Evolutionary conservation across 441 rosid species (phyloP).

Genomic region (Populus hybrid): DNA sequence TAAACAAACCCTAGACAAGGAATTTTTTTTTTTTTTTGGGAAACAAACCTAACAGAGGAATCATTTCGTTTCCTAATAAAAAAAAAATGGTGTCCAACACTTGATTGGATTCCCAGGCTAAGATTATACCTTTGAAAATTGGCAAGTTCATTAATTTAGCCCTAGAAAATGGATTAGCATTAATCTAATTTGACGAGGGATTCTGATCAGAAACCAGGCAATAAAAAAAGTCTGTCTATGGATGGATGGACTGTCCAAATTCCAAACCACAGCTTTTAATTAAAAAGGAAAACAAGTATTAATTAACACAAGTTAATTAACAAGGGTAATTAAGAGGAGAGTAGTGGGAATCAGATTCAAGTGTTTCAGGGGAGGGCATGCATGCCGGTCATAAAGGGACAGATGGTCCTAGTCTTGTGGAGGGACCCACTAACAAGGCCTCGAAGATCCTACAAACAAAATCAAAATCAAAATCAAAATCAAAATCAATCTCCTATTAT

Average conservation of each 20-base stretch:
- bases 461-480: too few species aligned
- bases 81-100: neutral
- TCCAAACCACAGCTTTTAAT: too few species aligned
- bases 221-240: too few species aligned
- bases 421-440: constrained; percentile 22
- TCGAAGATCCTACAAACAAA: constrained; percentile 20
- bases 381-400: constrained; percentile 49
- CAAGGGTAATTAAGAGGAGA: neutral
- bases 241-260: too few species aligned
- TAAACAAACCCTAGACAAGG: neutral
- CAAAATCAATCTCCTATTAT: constrained; percentile 24
- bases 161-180: too few species aligned
- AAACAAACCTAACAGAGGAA: neutral
- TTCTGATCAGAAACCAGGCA: too few species aligned
- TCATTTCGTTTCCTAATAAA: too few species aligned
- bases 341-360: constrained; percentile 35
- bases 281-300: too few species aligned
- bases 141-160: neutral
- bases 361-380: constrained; percentile 26
- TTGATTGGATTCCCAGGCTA: constrained; percentile 29
- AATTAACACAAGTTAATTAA: neutral
- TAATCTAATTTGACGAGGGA: neutral
- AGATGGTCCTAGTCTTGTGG: constrained; percentile 32
- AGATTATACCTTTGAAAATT: neutral
- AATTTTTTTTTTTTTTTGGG: too few species aligned